Percentiles rank a stretch among this genome's conserved stretches.
Evolutionary conservation across 176 grass and related monocot species (phyloP).

Genomic region (Carex kokanica): DNA sequence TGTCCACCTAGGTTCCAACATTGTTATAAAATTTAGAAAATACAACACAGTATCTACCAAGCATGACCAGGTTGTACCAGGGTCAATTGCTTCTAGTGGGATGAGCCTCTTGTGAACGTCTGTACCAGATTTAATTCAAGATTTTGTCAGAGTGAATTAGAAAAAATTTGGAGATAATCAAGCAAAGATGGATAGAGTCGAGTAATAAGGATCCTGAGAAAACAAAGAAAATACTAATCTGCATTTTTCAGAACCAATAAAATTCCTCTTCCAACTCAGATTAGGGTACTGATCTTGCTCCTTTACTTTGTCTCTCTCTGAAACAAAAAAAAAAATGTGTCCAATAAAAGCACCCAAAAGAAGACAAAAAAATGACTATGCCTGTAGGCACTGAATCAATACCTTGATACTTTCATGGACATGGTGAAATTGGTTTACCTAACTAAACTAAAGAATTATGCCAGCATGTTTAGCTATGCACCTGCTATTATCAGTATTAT

Average conservation of each 20-base stretch:
- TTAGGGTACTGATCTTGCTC: background rate
- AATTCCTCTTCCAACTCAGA: background rate
- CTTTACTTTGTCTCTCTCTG: background rate
- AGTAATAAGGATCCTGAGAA: background rate
- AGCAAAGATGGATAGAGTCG: background rate
- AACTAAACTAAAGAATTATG: background rate
- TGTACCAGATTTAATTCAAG: background rate
- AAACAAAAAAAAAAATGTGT: background rate
- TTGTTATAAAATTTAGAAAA: too few species aligned
- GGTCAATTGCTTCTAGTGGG: too few species aligned
- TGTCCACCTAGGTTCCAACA: too few species aligned
- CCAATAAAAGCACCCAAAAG: background rate
- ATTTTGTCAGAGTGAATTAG: background rate
- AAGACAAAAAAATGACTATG: background rate
- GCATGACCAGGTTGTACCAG: too few species aligned
- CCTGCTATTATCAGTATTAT: background rate
- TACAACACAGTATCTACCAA: background rate
- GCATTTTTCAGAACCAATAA: constrained; percentile 16
- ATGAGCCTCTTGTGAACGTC: too few species aligned
- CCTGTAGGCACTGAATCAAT: background rate
- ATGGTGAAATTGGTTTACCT: background rate
- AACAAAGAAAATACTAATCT: constrained; percentile 12
- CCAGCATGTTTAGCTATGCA: background rate
- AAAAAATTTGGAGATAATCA: background rate
- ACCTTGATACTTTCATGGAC: background rate